phyloP scores from a whole-genome alignment of 305 asterid genomes.

The Solanum aculeatissimum region DNA sequence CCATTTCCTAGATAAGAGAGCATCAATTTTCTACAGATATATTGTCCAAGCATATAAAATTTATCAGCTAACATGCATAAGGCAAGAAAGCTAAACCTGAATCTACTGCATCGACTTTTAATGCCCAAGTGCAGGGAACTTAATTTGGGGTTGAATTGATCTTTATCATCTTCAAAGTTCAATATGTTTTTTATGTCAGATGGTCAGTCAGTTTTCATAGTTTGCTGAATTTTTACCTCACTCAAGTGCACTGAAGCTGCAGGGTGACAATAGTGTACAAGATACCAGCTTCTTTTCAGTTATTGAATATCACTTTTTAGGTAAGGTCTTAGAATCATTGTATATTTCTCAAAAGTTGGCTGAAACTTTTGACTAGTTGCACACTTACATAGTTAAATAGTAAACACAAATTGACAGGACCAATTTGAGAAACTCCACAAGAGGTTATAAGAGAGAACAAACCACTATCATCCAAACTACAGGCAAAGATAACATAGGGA shows the following conservation, averaged over 20 bases:
- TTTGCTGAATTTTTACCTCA: background rate
- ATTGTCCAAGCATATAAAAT: background rate
- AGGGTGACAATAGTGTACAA: background rate
- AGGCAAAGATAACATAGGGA: background rate
- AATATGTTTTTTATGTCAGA: background rate
- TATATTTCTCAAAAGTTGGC: background rate
- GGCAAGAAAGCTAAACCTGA: background rate
- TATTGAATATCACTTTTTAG: background rate
- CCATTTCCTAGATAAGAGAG: background rate
- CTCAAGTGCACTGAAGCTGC: background rate
- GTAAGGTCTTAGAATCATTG: background rate
- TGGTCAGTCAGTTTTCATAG: background rate
- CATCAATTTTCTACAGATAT: background rate
- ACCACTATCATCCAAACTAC: background rate
- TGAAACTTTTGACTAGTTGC: background rate
- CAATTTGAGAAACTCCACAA: background rate
- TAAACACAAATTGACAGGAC: background rate
- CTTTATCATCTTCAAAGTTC: background rate
- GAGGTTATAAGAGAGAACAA: background rate
- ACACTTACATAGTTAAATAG: background rate
- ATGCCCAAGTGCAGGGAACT: background rate
- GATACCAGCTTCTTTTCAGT: background rate
- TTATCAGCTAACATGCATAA: background rate
- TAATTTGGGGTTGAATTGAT: background rate
- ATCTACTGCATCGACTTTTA: background rate